These are phyloP conservation scores for Ustilago vetiveriae DNA, from an alignment of 1,284 basidiomycete species.

Conservation along the genomic window DNA sequence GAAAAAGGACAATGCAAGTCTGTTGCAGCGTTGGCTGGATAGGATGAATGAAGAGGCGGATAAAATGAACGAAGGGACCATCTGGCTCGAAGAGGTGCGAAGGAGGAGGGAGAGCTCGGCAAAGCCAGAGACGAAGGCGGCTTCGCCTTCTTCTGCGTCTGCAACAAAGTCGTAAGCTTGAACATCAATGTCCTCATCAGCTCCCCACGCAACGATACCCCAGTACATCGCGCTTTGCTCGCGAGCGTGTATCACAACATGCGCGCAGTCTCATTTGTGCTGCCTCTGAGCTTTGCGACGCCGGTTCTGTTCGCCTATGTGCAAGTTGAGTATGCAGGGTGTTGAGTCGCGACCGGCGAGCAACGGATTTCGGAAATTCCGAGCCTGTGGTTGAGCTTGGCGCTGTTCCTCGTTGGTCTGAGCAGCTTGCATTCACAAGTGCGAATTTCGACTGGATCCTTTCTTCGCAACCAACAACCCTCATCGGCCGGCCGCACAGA, in stretches of 20 bases:
- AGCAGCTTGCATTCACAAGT: neutral
- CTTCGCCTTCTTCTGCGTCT: neutral
- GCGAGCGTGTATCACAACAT: too few species aligned
- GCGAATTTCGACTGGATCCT: too few species aligned
- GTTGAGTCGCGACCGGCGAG: neutral
- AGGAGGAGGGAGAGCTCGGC: slow-evolving; percentile 31
- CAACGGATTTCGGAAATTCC: slow-evolving; percentile 28
- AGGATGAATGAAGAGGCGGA: slow-evolving; percentile 87
- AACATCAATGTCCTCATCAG: too few species aligned
- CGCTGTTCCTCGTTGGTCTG: neutral
- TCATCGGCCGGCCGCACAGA: neutral
- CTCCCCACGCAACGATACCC: slow-evolving; percentile 35
- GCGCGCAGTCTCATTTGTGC: too few species aligned
- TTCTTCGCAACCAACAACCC: neutral
- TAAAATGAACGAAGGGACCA: slow-evolving; percentile 81
- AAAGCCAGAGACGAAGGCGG: neutral
- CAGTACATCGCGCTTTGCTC: too few species aligned
- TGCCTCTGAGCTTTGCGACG: too few species aligned
- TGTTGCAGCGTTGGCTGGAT: slow-evolving; percentile 75
- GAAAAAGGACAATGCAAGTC: slow-evolving; percentile 88
- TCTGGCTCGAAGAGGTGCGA: slow-evolving; percentile 48
- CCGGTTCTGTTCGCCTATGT: too few species aligned
- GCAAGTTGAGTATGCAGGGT: slow-evolving; percentile 3
- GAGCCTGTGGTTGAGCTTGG: slow-evolving; percentile 1
- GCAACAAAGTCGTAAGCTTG: slow-evolving; percentile 1